These are phyloP conservation scores for Cetraspora pellucida DNA, from an alignment of 192 early-diverging fungal species.

Conservation along the genomic window DNA sequence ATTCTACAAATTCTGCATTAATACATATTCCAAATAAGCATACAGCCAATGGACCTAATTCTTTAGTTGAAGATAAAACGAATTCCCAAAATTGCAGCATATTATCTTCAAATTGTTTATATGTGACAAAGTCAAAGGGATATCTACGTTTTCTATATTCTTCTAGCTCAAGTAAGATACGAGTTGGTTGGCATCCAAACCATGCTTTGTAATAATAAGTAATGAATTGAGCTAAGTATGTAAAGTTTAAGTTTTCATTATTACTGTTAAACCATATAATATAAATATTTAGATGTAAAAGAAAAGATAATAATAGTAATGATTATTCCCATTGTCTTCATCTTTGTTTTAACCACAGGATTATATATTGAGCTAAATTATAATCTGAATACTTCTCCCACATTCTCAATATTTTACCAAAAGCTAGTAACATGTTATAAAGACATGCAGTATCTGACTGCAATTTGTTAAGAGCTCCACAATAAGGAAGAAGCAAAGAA, in stretches of 20 bases:
- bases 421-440: background rate
- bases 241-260: constrained; percentile 8
- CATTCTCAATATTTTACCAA: background rate
- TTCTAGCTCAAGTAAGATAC: background rate
- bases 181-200: background rate
- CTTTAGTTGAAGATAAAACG: background rate
- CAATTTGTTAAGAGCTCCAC: constrained; percentile 5
- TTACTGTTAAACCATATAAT: background rate
- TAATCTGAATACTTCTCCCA: background rate
- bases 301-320: background rate
- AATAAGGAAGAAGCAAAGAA: background rate
- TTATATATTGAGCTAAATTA: background rate
- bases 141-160: background rate
- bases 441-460: background rate
- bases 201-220: constrained; percentile 21
- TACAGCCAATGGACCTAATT: background rate
- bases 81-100: background rate
- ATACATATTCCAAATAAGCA: constrained; percentile 25
- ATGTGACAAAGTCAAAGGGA: constrained; percentile 18
- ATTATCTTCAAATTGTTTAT: constrained; percentile 10
- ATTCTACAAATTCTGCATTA: constrained; percentile 16
- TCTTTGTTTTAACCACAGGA: background rate
- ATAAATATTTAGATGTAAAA: constrained; percentile 5
- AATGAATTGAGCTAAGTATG: background rate
- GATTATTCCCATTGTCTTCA: background rate